Evolutionary conservation across 495 filamentous ascomycete genomes (phyloP).

Genomic region (Lepraria neglecta): DNA sequence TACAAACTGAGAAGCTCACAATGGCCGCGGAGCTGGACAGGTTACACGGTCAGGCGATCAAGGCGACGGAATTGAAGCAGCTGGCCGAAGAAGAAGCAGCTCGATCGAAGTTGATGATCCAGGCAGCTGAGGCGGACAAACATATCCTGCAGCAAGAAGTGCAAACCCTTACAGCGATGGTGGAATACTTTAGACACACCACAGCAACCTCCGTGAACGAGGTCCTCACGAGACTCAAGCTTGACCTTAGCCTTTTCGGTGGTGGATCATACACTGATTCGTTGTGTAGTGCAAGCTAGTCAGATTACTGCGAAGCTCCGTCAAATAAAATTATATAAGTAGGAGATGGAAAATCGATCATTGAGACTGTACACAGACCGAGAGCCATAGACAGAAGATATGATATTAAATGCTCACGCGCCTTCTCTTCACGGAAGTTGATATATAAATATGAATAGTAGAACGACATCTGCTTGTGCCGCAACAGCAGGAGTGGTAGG

Average conservation of each 20-base stretch:
- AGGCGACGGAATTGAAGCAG: conserved; percentile 10
- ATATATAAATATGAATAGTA: too few species aligned
- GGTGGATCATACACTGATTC: neutral
- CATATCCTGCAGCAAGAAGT: conserved; percentile 19
- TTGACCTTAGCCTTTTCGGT: conserved; percentile 8
- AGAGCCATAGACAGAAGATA: too few species aligned
- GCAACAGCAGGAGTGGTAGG: too few species aligned
- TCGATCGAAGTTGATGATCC: conserved; percentile 5
- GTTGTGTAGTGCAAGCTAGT: too few species aligned
- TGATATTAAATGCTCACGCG: too few species aligned
- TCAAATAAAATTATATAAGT: too few species aligned
- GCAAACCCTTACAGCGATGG: conserved; percentile 10
- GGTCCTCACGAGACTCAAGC: conserved; percentile 10
- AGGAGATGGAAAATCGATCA: too few species aligned
- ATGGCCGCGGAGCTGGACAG: conserved; percentile 6
- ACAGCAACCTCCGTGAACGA: conserved; percentile 6
- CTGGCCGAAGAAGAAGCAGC: conserved; percentile 18
- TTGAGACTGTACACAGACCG: too few species aligned
- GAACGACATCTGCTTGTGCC: too few species aligned
- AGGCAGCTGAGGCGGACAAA: conserved; percentile 13
- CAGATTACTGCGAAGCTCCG: too few species aligned
- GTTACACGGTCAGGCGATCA: conserved; percentile 10
- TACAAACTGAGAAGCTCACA: conserved; percentile 11
- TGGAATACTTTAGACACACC: conserved; percentile 14
- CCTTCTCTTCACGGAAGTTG: too few species aligned